These are phyloP conservation scores for Santalum album DNA, from an alignment of 164 flowering plant genomes.

Conservation along the genomic window DNA sequence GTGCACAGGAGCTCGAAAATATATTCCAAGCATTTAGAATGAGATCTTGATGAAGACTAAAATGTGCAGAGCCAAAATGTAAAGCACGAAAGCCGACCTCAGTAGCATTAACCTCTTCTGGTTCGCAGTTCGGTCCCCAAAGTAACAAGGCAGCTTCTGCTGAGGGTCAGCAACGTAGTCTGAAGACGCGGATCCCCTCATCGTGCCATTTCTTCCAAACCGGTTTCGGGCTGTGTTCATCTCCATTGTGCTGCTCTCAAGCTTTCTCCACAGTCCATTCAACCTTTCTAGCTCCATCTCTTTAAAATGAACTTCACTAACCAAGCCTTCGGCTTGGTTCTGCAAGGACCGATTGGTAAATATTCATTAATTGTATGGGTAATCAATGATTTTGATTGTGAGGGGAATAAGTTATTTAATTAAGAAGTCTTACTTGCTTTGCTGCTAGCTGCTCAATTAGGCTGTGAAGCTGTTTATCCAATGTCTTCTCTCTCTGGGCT, in stretches of 20 bases:
- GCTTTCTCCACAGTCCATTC: slow-evolving; percentile 38
- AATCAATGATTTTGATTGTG: no score
- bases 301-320: slow-evolving; percentile 59
- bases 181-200: slow-evolving; percentile 27
- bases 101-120: slow-evolving; percentile 60
- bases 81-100: slow-evolving; percentile 74
- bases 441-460: slow-evolving; percentile 75
- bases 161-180: slow-evolving; percentile 32
- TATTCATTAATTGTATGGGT: no score
- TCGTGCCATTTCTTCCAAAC: slow-evolving; percentile 37
- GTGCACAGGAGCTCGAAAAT: no score
- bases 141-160: slow-evolving; percentile 30
- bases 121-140: slow-evolving; percentile 35
- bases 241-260: slow-evolving; percentile 41
- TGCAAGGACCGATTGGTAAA: slow-evolving; percentile 14
- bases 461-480: slow-evolving; percentile 91
- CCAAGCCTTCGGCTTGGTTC: slow-evolving; percentile 87
- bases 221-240: slow-evolving; percentile 49
- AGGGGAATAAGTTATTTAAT: no score
- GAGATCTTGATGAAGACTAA: slow-evolving; percentile 84
- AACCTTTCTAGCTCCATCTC: slow-evolving; percentile 74
- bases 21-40: slow-evolving; percentile 39
- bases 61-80: slow-evolving; percentile 67
- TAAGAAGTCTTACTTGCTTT: no score
- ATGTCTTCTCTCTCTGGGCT: slow-evolving; percentile 84